Evolutionary conservation across 2,329 filamentous ascomycete species (phyloP).

Genomic region (Pseudocercospora eumusae): DNA sequence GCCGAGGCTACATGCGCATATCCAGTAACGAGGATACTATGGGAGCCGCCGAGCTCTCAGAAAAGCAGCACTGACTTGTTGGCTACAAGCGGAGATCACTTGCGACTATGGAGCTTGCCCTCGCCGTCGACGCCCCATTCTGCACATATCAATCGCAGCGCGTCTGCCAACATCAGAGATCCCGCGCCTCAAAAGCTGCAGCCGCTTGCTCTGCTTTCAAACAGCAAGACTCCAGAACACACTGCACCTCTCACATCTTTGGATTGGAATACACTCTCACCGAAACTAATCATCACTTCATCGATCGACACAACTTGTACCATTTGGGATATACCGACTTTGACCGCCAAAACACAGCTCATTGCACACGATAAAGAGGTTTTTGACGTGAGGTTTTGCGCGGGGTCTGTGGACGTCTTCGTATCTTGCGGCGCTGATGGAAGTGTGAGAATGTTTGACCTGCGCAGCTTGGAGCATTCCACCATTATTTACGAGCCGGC

Average conservation of each 20-base stretch:
- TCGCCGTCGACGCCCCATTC: slow-evolving; percentile 39
- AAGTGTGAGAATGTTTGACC: slow-evolving; percentile 97
- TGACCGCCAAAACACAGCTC: slow-evolving; percentile 96
- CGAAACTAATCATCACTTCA: slow-evolving; percentile 95
- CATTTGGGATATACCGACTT: slow-evolving; percentile 97
- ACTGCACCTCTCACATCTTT: slow-evolving; percentile 94
- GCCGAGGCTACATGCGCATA: slow-evolving; percentile 98
- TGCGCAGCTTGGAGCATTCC: slow-evolving; percentile 93
- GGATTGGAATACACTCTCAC: slow-evolving; percentile 97
- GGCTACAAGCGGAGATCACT: slow-evolving; percentile 90
- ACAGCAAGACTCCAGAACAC: slow-evolving; percentile 97
- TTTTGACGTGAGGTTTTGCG: slow-evolving; percentile 96
- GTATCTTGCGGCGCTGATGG: slow-evolving; percentile 97
- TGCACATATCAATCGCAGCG: slow-evolving; percentile 67
- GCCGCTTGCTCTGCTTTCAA: slow-evolving; percentile 87
- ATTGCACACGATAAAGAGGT: slow-evolving; percentile 99
- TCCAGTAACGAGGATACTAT: slow-evolving; percentile 89
- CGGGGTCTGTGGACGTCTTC: slow-evolving; percentile 97
- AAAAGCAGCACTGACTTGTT: slow-evolving; percentile 95
- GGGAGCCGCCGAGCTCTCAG: slow-evolving; percentile 92
- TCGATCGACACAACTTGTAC: slow-evolving; percentile 99
- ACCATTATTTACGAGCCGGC: slow-evolving; percentile 99
- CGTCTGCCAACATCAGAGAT: slow-evolving; percentile 60
- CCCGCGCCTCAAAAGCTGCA: slow-evolving; percentile 77
- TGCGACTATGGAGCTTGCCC: slow-evolving; percentile 90